Base-by-base conservation (phyloP, 192 early-diverging fungal species). In the Backusella liffmaniae region DNA sequence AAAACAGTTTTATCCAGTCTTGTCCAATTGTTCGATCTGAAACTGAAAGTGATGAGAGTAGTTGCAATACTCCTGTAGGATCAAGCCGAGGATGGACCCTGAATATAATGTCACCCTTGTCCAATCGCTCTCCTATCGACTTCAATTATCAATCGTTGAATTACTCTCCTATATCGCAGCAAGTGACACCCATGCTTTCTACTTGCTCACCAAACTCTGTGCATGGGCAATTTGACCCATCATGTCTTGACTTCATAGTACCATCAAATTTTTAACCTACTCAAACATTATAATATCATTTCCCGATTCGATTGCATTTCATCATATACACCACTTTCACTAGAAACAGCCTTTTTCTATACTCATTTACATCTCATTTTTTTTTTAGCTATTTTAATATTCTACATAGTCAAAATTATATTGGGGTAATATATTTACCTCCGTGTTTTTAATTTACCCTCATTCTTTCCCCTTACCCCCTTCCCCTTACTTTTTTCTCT, bases 131-230 rank as follows among this genome's bases (percentile, higher is more conserved):
- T 62, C 56, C 56, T 62, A 62, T 62, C 26, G 56, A 62, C 3
- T 62, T 62, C 56, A 62, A 62, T 29, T 26, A 29, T 62, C 56
- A 62, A 37, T 41, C 34, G 7, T 29, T 69, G 37, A 41, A 69
- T 36, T 69, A 5, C 9, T 69, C 67, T n/a, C 67, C 67, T 23
- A 69, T 21, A n/a, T 69, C 67, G 21, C 67, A 69, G 21, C 67
- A 69, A 69, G 12, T 69, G 35, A 69, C 67, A 69, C 67, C 67
- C 21, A 69, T 69, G 67, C 67, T 69, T 37, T 69, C 67, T 26
- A 39, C 67, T 39, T n/a, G 67, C 4, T 69, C 67, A 23, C 67
- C 67, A 21, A 34, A 37, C n/a, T 69, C 56, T 62, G 56, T 29
- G 12, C 13, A 71, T 46, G 44, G 70, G 13, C 29, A 46, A 12